Evolutionary conservation across 192 early-diverging fungal species (phyloP), one percentile per base, ranked within the genome.

Genomic region (Coemansia sp.): DNA sequence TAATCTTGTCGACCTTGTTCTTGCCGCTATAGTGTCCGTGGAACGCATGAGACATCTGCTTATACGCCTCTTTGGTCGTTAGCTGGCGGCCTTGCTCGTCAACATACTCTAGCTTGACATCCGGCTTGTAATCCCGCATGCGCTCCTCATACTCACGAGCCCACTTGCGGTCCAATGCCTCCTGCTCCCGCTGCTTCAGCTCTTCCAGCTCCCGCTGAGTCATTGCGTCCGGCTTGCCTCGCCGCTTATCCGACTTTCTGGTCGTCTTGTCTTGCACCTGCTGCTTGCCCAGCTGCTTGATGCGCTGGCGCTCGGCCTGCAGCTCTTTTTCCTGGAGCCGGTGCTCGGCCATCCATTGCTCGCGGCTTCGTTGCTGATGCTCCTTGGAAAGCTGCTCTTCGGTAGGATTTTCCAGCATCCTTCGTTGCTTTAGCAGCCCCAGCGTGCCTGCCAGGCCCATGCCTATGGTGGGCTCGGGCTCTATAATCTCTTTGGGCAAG

Each of bases 21-120:
- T 96, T 96, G 31, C 96, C 96, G 32, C 88, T 89, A 6, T 84
- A 82, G 52, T 92, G 91, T 12, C 96, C 96, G 63, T 98, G 96
- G 83, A 98, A 98, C 44, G 90, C 92, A 43, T 98, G 94, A 34
- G 92, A 93, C 28, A 93, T 67, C 53, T 85, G 84, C 55, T 89
- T 83, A 72, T 90, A 98, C 0, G 96, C 96, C 62, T 98, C 93
- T 66, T 95, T 96, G 26, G 86, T 82, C 12, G 79, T 86, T 66
- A 98, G 62, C 28, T 81, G 66, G 51, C 88, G 80, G 8, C 96
- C 96, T 30, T 81, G 81, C 42, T 91, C 90, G 68, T 98, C 94
- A n/a, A 85, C 81, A 62, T 98, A 96, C 64, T 91, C 88, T 11
- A 98, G 65, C 31, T 90, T 84, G 28, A 98, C 85, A 41, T 93